phyloP scores from a whole-genome alignment of 441 rosid genomes.

The Adansonia madagascariensis region DNA sequence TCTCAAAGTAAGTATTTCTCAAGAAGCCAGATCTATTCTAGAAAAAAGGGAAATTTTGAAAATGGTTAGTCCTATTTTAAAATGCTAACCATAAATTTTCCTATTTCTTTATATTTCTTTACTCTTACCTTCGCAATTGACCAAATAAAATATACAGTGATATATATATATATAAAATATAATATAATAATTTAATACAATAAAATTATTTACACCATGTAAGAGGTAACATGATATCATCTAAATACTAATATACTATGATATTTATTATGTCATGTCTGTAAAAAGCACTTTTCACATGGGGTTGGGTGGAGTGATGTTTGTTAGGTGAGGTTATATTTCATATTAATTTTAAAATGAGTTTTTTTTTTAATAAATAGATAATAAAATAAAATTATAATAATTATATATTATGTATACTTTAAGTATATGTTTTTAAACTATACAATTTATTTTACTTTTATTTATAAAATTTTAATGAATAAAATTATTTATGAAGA shows the following conservation, averaged over 20 bases:
- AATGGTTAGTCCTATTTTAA: neutral
- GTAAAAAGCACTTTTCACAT: conserved; percentile 16
- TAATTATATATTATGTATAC: no score
- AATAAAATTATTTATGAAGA: no score
- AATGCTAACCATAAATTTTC: neutral
- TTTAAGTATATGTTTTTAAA: no score
- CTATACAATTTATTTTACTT: no score
- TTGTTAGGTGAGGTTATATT: neutral
- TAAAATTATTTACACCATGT: neutral
- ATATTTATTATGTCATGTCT: neutral
- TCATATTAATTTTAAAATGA: no score
- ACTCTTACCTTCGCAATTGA: neutral
- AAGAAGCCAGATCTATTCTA: conserved; percentile 2
- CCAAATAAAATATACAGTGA: neutral
- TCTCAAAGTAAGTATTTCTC: neutral
- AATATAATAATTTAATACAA: neutral
- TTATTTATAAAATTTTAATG: no score
- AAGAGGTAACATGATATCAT: neutral
- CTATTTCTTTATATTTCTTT: neutral
- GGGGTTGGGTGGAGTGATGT: conserved; percentile 6
- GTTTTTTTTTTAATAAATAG: no score
- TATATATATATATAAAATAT: no score
- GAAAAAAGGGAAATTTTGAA: neutral
- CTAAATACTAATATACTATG: neutral
- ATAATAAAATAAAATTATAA: no score